Evolutionary conservation across 2,329 filamentous ascomycete species (phyloP).

Genomic region (Stylonectria norvegica): DNA sequence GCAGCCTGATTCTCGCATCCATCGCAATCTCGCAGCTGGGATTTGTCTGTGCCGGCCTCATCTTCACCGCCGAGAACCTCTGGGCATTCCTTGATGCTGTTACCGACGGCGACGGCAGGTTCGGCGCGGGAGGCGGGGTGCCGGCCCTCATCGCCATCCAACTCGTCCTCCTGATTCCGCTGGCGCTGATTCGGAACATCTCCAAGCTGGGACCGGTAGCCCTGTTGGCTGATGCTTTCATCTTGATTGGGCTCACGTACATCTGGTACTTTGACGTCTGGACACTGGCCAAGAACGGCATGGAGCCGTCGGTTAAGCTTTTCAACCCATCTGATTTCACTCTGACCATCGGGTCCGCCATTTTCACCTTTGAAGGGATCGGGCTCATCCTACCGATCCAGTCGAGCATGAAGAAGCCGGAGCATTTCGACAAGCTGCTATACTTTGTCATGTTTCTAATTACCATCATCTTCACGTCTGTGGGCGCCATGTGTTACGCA

Average conservation of each 20-base stretch:
- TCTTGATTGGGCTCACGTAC: constrained; percentile 66
- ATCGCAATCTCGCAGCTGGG: constrained; percentile 73
- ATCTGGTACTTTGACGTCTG: constrained; percentile 70
- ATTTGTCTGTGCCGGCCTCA: constrained; percentile 74
- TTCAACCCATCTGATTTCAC: constrained; percentile 70
- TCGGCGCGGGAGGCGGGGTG: constrained; percentile 52
- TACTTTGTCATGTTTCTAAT: constrained; percentile 70
- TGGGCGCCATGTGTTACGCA: constrained; percentile 70
- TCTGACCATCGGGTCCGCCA: constrained; percentile 67
- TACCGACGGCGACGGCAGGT: constrained; percentile 40
- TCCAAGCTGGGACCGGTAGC: constrained; percentile 68
- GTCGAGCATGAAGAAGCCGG: constrained; percentile 68
- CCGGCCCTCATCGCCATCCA: constrained; percentile 62
- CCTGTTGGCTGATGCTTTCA: constrained; percentile 68
- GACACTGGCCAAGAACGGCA: constrained; percentile 51
- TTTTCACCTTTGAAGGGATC: constrained; percentile 78
- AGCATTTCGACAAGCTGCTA: constrained; percentile 64
- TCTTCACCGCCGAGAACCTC: constrained; percentile 74
- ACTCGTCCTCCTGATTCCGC: constrained; percentile 60
- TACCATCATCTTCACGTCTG: constrained; percentile 68
- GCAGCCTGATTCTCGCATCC: constrained; percentile 63
- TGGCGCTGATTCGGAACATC: constrained; percentile 70
- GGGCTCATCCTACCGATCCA: constrained; percentile 74
- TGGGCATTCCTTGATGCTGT: constrained; percentile 65
- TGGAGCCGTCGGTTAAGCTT: constrained; percentile 58